Evolutionary conservation across 2,329 filamentous ascomycete species (phyloP), one percentile per base, ranked within the genome.

Genomic region (Aspergillus sojae): DNA sequence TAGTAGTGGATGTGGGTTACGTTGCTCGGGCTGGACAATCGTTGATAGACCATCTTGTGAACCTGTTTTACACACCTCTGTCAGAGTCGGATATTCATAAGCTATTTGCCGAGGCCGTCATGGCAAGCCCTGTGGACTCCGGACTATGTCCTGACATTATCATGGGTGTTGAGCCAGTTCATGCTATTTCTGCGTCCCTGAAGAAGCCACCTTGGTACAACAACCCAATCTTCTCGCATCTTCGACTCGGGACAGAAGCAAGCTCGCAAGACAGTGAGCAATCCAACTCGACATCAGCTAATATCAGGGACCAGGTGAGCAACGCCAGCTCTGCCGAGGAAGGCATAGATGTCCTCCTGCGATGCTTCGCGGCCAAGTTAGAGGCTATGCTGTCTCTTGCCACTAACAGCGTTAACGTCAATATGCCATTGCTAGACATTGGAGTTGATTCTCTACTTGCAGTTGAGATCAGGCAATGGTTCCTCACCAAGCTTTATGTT

Each of bases 241-340:
- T 46, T 26, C 45, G n/a, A 46, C 21, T 12, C 19, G 19, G 45
- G 61, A 67, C 41, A 65, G 34, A 48, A 65, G 61, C 11, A 63
- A 65, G 57, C 59, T 63, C 53, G 65, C 63, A 56, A 32, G 30
- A 32, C 9, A 32, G 30, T 32, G 30, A 32, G 9, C 30, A 32
- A 32, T 32, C 30, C 30, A 32, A 10, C 30, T 32, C 30, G 30
- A 32, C 9, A 10, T 32, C 30, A 32, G 30, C 30, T 32, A 32
- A 10, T 32, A 32, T 32, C 30, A 32, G 9, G 30, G 30, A 32
- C 9, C 30, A 32, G 30, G 30, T 32, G 30, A 32, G 2, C 9
- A 32, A 9, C 7, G 30, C 30, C 30, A 32, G 30, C 30, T 32
- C 30, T 32, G 9, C 9, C 30, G 30, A 32, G 30, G 30, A 32